Base-by-base conservation (phyloP, 345 rosid species). In the Citrus unshiu region DNA sequence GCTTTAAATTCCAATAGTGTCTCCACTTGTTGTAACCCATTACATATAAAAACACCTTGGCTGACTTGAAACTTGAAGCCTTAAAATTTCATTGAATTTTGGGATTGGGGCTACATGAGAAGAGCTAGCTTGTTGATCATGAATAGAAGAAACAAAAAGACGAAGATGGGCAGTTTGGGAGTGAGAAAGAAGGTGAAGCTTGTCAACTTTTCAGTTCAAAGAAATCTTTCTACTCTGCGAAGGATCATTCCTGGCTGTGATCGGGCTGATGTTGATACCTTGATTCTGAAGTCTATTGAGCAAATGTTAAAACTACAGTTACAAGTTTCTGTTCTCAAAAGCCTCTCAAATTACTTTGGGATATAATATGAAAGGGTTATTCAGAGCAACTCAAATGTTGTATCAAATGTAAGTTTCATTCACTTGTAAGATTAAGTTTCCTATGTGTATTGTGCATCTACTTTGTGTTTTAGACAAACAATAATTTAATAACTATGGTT, bases 181-280 rank as follows among this genome's bases (percentile, higher is more conserved):
- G 24, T 72, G 70, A 88, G 81, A 58, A 84, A 83, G 74, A 84
- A 78, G 73, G 77, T 46, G 56, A 86, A 85, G 57, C 57, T 79
- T 51, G 81, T 16, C 43, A 34, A 72, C 25, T 69, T 82, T 46
- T 75, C 79, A 0, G 72, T 39, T 9, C 81, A 56, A 59, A 85
- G 84, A 70, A 91, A 89, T 70, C 71, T 91, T 18, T 29, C 32
- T 4, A 81, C 78, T 49, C 81, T 91, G 29, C 68, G 84, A 75
- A 81, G 72, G 66, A 82, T 89, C 39, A 76, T 89, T 79, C 90
- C 91, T 1, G 89, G 85, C 2, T 84, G 94, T 70, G 84, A 85
- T 58, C 83, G 66, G 10, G 88, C 67, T 6, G 90, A 86, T 22
- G 81, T 82, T 4, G 85, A 85, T 75, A 82, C 83, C 37, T 58